Evolutionary conservation across 345 rosid genomes (phyloP), one percentile per base, ranked within the genome.

Genomic region (Populus simonii): DNA sequence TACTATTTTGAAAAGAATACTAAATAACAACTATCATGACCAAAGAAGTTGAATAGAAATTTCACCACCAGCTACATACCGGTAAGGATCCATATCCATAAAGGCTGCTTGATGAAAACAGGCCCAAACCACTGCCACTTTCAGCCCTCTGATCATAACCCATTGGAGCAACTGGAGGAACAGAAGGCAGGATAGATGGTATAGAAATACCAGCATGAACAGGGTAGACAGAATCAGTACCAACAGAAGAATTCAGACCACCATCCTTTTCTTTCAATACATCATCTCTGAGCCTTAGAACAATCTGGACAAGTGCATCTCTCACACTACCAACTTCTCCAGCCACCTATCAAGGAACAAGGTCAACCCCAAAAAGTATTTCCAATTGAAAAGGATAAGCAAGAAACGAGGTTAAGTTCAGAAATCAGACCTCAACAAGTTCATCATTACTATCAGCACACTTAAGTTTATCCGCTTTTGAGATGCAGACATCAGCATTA

Each of bases 221-320:
- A 25, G 94, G 49, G 77, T 90, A 92, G 36, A 89, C 74, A 80
- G 91, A 75, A 80, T 93, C 98, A 79, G 89, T 74, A 71, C 88
- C 89, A 35, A 65, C 82, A 68, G 90, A 73, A 86, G 88, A 85
- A 66, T 85, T 92, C 72, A 53, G 86, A 67, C 84, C 85, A 68
- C 74, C 84, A 38, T 88, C 96, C 79, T 83, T 89, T 68, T 93
- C 95, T 87, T 84, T 92, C 77, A 96, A 81, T 41, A 84, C 87
- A 90, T 93, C 98, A 78, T 91, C 97, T 83, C 99, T 89, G 69
- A 93, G 96, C 88, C 99, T 88, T 80, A 96, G 72, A 77, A 93
- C 88, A 74, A 96, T 91, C 77, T 96, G 98, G 73, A 92, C 86
- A 71, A 96, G 91, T 20, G 97, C 99, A 88, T 93, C 97, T 87